Evolutionary conservation across 129 eudicot species (phyloP).

Genomic region (Solidago caesia): DNA sequence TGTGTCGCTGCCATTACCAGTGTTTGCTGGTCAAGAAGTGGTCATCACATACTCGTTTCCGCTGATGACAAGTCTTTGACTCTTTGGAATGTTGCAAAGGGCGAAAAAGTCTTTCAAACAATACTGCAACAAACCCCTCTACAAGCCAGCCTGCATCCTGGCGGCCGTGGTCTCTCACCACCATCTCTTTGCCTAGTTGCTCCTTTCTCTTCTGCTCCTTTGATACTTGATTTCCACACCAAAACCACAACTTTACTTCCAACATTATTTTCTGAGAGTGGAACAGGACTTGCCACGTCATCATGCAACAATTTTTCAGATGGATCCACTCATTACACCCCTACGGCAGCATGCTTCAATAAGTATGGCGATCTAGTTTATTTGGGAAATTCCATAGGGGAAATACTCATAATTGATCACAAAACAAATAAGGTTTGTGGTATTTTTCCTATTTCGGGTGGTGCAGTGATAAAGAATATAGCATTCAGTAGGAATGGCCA

Average conservation of each 20-base stretch:
- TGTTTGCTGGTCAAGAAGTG: constrained; percentile 83
- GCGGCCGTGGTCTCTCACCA: constrained; percentile 41
- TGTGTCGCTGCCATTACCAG: constrained; percentile 68
- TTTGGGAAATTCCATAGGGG: constrained; percentile 84
- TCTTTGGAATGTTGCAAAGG: constrained; percentile 83
- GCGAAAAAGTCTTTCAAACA: constrained; percentile 56
- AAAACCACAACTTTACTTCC: constrained; percentile 56
- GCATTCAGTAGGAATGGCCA: constrained; percentile 76
- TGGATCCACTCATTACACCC: constrained; percentile 67
- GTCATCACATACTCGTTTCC: constrained; percentile 77
- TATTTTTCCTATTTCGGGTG: constrained; percentile 54
- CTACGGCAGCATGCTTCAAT: constrained; percentile 83
- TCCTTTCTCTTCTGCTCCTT: constrained; percentile 83
- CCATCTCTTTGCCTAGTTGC: constrained; percentile 76
- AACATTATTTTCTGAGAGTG: constrained; percentile 42
- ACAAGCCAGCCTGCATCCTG: constrained; percentile 77
- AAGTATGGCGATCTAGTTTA: constrained; percentile 84
- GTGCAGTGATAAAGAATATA: constrained; percentile 75
- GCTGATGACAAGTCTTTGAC: constrained; percentile 76
- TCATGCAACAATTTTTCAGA: constrained; percentile 59
- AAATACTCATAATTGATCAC: constrained; percentile 72
- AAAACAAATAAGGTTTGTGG: constrained; percentile 46
- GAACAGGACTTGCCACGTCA: neutral
- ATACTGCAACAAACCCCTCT: constrained; percentile 69
- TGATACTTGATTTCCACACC: constrained; percentile 62